Percentiles rank a stretch among this genome's conserved stretches.
These are phyloP conservation scores for Trypanosoma brucei DNA, from an alignment of 208 protist species.

Conservation along the genomic window DNA sequence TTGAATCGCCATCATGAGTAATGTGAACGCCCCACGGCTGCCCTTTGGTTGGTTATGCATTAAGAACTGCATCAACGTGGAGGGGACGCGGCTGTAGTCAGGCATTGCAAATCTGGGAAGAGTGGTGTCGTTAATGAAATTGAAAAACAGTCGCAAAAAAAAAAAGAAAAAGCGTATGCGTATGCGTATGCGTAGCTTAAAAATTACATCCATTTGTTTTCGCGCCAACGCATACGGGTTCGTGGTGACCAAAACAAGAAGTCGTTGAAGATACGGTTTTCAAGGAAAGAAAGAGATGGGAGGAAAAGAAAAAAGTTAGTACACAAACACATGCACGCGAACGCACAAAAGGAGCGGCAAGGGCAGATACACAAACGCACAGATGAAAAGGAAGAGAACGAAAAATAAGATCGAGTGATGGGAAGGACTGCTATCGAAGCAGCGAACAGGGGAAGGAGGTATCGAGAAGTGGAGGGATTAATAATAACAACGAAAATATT, in stretches of 20 bases:
- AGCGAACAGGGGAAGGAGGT: not conserved
- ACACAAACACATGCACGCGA: not conserved
- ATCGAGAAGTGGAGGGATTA: constrained; percentile 6
- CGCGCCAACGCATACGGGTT: too few species aligned
- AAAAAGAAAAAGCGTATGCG: too few species aligned
- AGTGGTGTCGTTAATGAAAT: constrained; percentile 10
- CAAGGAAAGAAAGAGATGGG: constrained; percentile 6
- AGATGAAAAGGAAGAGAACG: not conserved
- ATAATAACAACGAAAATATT: constrained; percentile 8
- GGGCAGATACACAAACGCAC: not conserved
- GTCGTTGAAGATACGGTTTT: not conserved
- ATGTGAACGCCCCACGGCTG: constrained; percentile 79
- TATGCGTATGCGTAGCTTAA: too few species aligned
- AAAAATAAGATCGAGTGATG: too few species aligned
- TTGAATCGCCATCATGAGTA: constrained; percentile 89
- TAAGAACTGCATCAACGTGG: constrained; percentile 82
- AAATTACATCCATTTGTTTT: too few species aligned
- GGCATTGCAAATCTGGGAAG: not conserved
- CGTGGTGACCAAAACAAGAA: too few species aligned
- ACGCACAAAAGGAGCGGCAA: not conserved
- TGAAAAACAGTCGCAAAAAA: not conserved
- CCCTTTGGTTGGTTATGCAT: constrained; percentile 73
- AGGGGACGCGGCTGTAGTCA: constrained; percentile 24
- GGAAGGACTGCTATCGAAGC: too few species aligned
- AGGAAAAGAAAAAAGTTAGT: not conserved